Evolutionary conservation across 352 stramenopile genomes (phyloP).

Genomic region (Phytophthora tubulina): DNA sequence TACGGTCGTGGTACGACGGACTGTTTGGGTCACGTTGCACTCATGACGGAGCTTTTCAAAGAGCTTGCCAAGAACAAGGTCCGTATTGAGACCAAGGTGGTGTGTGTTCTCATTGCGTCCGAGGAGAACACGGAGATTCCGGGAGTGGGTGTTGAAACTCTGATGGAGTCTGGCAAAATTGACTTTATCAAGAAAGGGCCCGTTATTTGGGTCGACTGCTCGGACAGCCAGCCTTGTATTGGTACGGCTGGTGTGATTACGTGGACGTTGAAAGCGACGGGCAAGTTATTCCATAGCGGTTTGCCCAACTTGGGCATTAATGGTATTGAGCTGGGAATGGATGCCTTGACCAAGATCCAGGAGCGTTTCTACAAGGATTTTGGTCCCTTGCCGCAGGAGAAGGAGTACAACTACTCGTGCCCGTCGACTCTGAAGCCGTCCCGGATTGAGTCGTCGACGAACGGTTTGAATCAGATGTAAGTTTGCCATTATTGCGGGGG

Average conservation of each 20-base stretch:
- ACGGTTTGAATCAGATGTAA: conserved; percentile 49
- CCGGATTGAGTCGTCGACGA: conserved; percentile 70
- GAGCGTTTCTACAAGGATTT: background rate
- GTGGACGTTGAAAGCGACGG: background rate
- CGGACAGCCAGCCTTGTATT: background rate
- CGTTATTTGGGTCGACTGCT: background rate
- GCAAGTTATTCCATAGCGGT: background rate
- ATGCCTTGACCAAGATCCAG: background rate
- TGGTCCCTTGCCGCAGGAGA: conserved; percentile 76
- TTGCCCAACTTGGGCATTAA: background rate
- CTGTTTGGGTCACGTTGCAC: background rate
- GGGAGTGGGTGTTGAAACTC: background rate
- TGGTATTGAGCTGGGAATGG: background rate
- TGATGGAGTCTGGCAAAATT: background rate
- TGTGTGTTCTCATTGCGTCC: background rate
- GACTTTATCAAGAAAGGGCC: background rate
- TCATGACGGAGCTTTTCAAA: conserved; percentile 1
- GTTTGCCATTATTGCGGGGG: background rate
- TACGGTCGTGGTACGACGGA: background rate
- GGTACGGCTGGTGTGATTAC: background rate
- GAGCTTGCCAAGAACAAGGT: background rate
- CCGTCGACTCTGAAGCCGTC: conserved; percentile 84
- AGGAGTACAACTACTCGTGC: conserved; percentile 89
- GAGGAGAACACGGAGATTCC: background rate
- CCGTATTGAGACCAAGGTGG: conserved; percentile 1